phyloP scores from a whole-genome alignment of 2,329 filamentous ascomycete genomes.

The Arthrinium puccinioides region DNA sequence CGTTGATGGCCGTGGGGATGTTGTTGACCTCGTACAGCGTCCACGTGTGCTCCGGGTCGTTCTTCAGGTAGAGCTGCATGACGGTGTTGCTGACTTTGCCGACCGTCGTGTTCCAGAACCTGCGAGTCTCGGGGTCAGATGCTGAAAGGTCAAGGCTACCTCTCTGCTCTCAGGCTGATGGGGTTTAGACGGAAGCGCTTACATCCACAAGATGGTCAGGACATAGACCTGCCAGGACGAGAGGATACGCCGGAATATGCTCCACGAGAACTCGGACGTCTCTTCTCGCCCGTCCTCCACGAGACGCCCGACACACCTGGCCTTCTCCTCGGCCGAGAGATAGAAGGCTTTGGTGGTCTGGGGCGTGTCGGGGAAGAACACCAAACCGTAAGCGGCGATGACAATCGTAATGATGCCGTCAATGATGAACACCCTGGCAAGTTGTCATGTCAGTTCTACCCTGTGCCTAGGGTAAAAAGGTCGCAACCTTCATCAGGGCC shows the following conservation, averaged over 20 bases:
- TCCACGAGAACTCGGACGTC: slow-evolving; percentile 14
- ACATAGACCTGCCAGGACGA: slow-evolving; percentile 19
- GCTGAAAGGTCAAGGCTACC: background rate
- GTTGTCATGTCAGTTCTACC: too few relatives aligned
- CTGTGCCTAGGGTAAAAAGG: too few relatives aligned
- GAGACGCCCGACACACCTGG: slow-evolving; percentile 30
- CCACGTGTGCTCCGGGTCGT: slow-evolving; percentile 18
- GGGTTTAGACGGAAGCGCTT: background rate
- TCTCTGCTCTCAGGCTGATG: too few relatives aligned
- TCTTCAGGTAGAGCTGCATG: slow-evolving; percentile 18
- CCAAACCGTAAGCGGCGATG: slow-evolving; percentile 41
- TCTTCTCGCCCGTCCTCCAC: slow-evolving; percentile 17
- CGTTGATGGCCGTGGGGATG: slow-evolving; percentile 21
- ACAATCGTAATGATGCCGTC: slow-evolving; percentile 46
- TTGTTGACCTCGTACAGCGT: slow-evolving; percentile 21
- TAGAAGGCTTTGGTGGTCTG: slow-evolving; percentile 30
- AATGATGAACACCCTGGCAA: slow-evolving; percentile 22
- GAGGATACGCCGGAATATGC: slow-evolving; percentile 13
- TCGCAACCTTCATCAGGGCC: too few relatives aligned
- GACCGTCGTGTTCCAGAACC: slow-evolving; percentile 19
- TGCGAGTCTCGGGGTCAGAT: background rate
- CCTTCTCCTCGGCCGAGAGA: slow-evolving; percentile 24
- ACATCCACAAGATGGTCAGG: slow-evolving; percentile 19
- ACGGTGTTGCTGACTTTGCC: slow-evolving; percentile 21
- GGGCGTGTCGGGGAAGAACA: slow-evolving; percentile 43